Evolutionary conservation across 140 eudicot species (phyloP).

Genomic region (Stevia rebaudiana): DNA sequence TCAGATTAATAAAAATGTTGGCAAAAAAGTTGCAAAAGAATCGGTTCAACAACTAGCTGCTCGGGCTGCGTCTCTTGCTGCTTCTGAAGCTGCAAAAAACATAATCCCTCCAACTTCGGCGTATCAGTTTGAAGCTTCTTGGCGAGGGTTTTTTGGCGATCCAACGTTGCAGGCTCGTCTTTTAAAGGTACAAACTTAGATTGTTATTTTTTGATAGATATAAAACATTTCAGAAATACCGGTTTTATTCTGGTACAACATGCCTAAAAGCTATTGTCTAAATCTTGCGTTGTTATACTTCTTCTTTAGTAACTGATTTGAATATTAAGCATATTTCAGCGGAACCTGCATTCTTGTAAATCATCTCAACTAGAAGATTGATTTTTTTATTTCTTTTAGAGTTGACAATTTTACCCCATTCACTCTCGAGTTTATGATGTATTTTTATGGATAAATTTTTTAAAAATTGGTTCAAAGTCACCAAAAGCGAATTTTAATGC

Average conservation of each 20-base stretch:
- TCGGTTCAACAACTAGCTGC: slow-evolving; percentile 90
- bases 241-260: not conserved
- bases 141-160: slow-evolving; percentile 90
- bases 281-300: no score
- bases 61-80: slow-evolving; percentile 84
- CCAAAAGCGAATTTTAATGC: not conserved
- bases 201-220: not conserved
- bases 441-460: not conserved
- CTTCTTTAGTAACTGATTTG: not conserved
- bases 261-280: no score
- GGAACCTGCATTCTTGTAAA: not conserved
- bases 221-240: not conserved
- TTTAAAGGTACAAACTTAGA: slow-evolving; percentile 55
- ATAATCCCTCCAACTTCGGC: slow-evolving; percentile 81
- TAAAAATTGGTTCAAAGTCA: not conserved
- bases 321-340: not conserved
- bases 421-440: not conserved
- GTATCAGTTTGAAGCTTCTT: slow-evolving; percentile 84
- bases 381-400: not conserved
- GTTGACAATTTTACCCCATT: not conserved
- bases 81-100: slow-evolving; percentile 73
- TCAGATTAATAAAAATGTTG: slow-evolving; percentile 42
- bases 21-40: slow-evolving; percentile 49
- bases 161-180: slow-evolving; percentile 59
- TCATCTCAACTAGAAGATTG: not conserved